Evolutionary conservation across 148 eudicot species (phyloP), one percentile per base, ranked within the genome.

Genomic region (Chenopodium suecicum): DNA sequence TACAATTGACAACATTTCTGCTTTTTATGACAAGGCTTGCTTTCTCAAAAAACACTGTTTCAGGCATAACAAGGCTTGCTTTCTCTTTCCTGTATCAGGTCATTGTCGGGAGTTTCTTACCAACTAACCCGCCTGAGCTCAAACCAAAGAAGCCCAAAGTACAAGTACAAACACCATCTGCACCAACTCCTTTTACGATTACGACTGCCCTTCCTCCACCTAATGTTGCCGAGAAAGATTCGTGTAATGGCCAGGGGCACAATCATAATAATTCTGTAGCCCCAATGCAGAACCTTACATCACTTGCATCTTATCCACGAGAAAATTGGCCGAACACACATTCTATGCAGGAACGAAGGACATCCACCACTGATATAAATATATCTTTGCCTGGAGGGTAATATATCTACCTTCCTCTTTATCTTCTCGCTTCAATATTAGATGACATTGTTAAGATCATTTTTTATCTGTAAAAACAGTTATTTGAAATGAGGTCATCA

Each of bases 301-400:
- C 84, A n/a, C 77, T 88, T 23, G 0, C 85, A 12, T 74, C 83
- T 41, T 85, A 66, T 77, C 88, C 79, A 41, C 78, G 85, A 78
- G 88, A 89, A 19, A 67, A 77, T 46, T 85, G 89, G 88, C 88
- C 84, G 27, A 77, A 73, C 81, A 19, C 86, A 62, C 87, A 81
- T 74, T 60, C 82, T 46, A 79, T 86, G 86, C 91, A 85, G 29
- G 85, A 83, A 71, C 79, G 84, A 20, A 87, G 89, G 80, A 74
- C 78, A 17, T 76, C 89, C 16, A 66, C 86, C 44, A 83, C 89
- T 7, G 91, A 87, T 73, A 89, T 87, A 69, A 89, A 87, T 66
- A 87, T 87, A n/a, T 82, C 89, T 76, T 85, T 89, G 85, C 91
- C 86, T 31, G 88, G 82, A 76, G 86, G 88, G 88, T 88, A 88